These are phyloP conservation scores for Abrus precatorius DNA, from an alignment of 306 rosid species.

Conservation along the genomic window DNA sequence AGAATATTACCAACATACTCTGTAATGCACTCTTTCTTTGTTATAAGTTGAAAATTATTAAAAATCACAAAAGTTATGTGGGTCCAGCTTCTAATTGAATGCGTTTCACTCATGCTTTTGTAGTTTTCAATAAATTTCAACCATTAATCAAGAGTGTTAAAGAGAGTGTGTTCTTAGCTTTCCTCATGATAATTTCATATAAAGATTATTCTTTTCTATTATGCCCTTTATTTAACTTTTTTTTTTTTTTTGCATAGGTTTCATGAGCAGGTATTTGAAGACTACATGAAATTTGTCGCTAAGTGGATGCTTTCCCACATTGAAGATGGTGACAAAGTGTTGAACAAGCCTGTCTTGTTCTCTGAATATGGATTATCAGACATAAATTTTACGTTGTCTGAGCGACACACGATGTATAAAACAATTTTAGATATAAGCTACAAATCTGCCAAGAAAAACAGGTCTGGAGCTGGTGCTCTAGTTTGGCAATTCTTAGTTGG, in stretches of 20 bases:
- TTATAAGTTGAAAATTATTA: no score
- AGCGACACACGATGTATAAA: constrained; percentile 72
- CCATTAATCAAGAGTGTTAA: no score
- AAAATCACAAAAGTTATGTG: no score
- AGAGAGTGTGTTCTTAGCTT: no score
- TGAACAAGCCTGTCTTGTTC: constrained; percentile 89
- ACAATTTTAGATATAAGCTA: constrained; percentile 65
- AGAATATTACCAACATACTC: no score
- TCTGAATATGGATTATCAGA: constrained; percentile 89
- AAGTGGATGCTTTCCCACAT: constrained; percentile 98
- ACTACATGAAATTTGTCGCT: constrained; percentile 68
- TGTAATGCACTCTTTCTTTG: no score
- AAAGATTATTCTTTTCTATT: neutral
- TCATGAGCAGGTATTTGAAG: constrained; percentile 64
- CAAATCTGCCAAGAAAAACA: constrained; percentile 82
- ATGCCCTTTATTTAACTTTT: neutral
- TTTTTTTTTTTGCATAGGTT: constrained; percentile 61
- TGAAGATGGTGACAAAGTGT: constrained; percentile 81
- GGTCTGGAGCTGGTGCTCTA: constrained; percentile 85
- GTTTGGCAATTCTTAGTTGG: constrained; percentile 88
- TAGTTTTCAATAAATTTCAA: no score
- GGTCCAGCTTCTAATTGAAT: no score
- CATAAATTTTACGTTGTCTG: constrained; percentile 63
- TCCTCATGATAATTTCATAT: constrained; percentile 8
- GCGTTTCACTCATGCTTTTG: no score